Base-by-base conservation (phyloP, 2,329 filamentous ascomycete species). In the Fusarium poae region DNA sequence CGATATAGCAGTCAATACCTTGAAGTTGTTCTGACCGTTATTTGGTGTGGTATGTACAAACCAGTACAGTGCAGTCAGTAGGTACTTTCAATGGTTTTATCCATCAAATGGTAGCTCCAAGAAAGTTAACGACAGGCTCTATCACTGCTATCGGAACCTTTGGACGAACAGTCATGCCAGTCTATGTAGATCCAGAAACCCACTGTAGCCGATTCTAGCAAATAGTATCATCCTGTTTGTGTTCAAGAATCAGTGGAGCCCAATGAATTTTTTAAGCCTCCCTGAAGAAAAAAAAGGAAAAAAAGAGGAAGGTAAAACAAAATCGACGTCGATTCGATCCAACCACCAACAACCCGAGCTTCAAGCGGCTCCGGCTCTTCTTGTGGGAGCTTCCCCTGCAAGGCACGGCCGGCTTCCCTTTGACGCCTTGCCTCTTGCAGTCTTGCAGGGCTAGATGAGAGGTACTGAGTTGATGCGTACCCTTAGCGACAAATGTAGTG, bases 321-420 rank as follows among this genome's bases (percentile, higher is more conserved):
- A 55, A 48, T 35, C 52, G 29, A 12, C 25, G 16, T 32, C 35
- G 42, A 27, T 51, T 50, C 27, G 21, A 56, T 39, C 52, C 64
- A 67, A 45, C 64, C 56, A 57, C 51, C 64, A 67, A 42, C 46
- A 34, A 48, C 46, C 61, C 16, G 30, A 60, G 50, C 59, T 54
- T 44, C 44, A 65, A 50, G 65, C 65, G 54, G 65, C 60, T 68
- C 65, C 56, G 55, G 49, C 40, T 42, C 35, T 40, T 42, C 44
- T 52, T 51, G 45, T 62, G 65, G 59, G 53, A 65, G 63, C 55
- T 70, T 15, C 63, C 67, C 67, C 67, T 70, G 67, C 67, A 71
- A 67, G 67, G 62, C 60, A 68, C 59, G 61, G 62, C 49, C 48
- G 44, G 62, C 61, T 67, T 43, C 67, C 48, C 48, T 58, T 63